Base-by-base conservation (phyloP, 2,329 filamentous ascomycete genomes). In the Aspergillus ruber region DNA sequence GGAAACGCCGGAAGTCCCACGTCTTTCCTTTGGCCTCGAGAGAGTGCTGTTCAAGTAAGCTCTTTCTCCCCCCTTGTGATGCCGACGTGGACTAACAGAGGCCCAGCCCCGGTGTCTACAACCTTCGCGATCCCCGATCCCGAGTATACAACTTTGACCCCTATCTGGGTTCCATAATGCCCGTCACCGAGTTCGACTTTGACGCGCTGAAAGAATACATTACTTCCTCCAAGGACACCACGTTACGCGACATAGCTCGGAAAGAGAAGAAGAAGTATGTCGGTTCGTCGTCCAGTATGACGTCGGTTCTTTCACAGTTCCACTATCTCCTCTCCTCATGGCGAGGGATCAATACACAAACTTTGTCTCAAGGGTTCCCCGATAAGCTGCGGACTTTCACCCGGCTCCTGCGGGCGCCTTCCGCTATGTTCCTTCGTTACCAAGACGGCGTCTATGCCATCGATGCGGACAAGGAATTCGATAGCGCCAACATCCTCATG, bases 211-310 rank as follows among this genome's bases (percentile, higher is more conserved):
- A 87, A 65, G 78, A 84, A 53, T 98, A 95, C 67, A 83, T 95
- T 54, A 96, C 90, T 0, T 96, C 93, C 0, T 97, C 91, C 8
- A 84, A 87, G 63, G 93, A 98, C 63, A 68, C 72, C 5, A 81
- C 77, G 4, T 75, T 98, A 10, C 78, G 84, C n/a, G 65, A 76
- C 1, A 79, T 93, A 38, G 87, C 88, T 2, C 74, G 76, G 43
- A 68, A 82, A 46, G 69, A 86, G 50, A 71, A 76, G 10, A 89
- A 84, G 65, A 94, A 86, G 62, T 98, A 94, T 63, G 85, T 90
- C 9, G 93, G 93, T 8, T 98, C 93, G 10, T 97, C 93, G 0
- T 98, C 93, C 1, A 97, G 91, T 69, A 95, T 96, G 90, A 95
- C 91, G 1, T 76, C 84, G 2, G 83, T 87, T 44, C 75, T 98